Evolutionary conservation across 768 basidiomycete species (phyloP).

Genomic region (Royoungia palumana): DNA sequence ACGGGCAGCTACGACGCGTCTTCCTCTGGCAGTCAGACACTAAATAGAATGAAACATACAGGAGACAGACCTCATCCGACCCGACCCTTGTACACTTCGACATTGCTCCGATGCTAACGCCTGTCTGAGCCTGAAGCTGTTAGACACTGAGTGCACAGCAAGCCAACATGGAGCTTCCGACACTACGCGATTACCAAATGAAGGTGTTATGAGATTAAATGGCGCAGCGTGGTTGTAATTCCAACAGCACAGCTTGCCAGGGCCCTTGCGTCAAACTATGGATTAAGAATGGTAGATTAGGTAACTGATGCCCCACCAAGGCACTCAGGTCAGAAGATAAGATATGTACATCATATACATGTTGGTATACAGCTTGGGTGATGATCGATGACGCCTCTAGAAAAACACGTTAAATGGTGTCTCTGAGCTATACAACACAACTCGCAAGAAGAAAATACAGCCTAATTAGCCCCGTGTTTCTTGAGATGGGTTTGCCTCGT

Average conservation of each 20-base stretch:
- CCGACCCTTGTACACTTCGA: background rate
- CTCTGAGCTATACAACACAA: background rate
- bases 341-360: too few species aligned
- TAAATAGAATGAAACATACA: background rate
- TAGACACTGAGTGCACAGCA: slow-evolving; percentile 2
- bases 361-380: background rate
- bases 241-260: slow-evolving; percentile 19
- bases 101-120: background rate
- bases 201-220: background rate
- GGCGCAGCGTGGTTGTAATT: too few species aligned
- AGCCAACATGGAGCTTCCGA: slow-evolving; percentile 5
- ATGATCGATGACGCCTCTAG: background rate
- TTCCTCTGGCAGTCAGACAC: background rate
- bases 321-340: too few species aligned
- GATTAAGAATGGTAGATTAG: slow-evolving; percentile 6
- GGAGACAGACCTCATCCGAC: background rate
- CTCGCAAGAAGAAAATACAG: background rate
- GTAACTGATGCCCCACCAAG: too few species aligned
- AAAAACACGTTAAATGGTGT: background rate
- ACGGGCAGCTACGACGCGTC: too few species aligned
- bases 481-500: slow-evolving; percentile 15
- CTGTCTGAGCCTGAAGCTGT: too few species aligned
- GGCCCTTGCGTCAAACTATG: background rate
- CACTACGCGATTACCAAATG: background rate
- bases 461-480: slow-evolving; percentile 4